phyloP scores from a whole-genome alignment of 1,284 basidiomycete species.

The Thelephora terrestris region DNA sequence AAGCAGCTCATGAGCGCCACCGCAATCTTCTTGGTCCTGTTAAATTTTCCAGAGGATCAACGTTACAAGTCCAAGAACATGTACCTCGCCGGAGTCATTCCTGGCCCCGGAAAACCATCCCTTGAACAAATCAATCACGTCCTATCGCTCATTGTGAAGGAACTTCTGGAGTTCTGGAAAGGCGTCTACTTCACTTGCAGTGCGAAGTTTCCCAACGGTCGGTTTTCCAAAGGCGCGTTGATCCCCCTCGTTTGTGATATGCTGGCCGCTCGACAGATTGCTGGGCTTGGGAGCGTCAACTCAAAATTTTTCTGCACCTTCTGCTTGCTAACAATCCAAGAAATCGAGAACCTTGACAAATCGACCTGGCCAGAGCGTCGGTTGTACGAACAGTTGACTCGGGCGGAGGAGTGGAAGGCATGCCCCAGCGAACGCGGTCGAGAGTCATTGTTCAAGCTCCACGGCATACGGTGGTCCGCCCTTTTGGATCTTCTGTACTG shows the following conservation, averaged over 20 bases:
- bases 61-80: slow-evolving; percentile 20
- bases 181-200: slow-evolving; percentile 24
- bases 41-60: slow-evolving; percentile 19
- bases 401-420: slow-evolving; percentile 17
- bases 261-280: slow-evolving; percentile 23
- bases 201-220: slow-evolving; percentile 16
- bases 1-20: slow-evolving; percentile 8
- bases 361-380: slow-evolving; percentile 14
- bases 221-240: slow-evolving; percentile 16
- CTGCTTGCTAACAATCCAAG: slow-evolving; percentile 18
- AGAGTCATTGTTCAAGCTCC: slow-evolving; percentile 7
- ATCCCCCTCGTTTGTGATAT: slow-evolving; percentile 25
- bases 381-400: slow-evolving; percentile 11
- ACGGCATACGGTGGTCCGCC: slow-evolving; percentile 25
- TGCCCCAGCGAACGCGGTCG: slow-evolving; percentile 11
- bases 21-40: slow-evolving; percentile 16
- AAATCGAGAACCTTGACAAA: slow-evolving; percentile 20
- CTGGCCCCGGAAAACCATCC: slow-evolving; percentile 26
- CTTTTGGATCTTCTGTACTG: slow-evolving; percentile 28
- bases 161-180: slow-evolving; percentile 21
- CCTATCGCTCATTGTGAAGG: slow-evolving; percentile 25
- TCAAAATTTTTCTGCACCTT: slow-evolving; percentile 23
- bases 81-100: slow-evolving; percentile 25
- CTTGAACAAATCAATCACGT: slow-evolving; percentile 25
- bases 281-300: slow-evolving; percentile 20